Conservation (phyloP, 192 early-diverging fungal genomes). For the Obelidium mucronatum region DNA sequence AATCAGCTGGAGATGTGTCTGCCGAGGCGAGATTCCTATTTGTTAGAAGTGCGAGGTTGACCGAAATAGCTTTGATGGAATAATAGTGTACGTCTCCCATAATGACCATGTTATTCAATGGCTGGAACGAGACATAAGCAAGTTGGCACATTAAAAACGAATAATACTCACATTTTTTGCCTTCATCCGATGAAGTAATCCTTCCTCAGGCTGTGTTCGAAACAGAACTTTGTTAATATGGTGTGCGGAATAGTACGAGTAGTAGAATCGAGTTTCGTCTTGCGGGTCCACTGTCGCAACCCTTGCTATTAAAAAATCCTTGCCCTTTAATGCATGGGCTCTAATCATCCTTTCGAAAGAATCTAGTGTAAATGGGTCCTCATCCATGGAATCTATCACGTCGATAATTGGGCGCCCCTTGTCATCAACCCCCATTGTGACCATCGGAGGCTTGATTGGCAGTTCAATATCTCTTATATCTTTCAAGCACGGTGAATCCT, state of each 20-base stretch:
- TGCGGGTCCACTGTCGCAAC: conserved; percentile 73
- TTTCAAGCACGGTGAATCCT: conserved; percentile 36
- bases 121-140: conserved; percentile 48
- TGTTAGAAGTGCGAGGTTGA: conserved; percentile 28
- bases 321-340: conserved; percentile 59
- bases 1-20: neutral
- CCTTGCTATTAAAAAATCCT: conserved; percentile 74
- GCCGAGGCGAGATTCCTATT: neutral
- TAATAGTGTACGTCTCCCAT: conserved; percentile 76
- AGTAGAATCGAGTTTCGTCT: conserved; percentile 58
- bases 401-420: conserved; percentile 51
- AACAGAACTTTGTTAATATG: conserved; percentile 82
- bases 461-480: conserved; percentile 36
- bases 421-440: conserved; percentile 23
- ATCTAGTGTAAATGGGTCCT: conserved; percentile 80
- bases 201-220: conserved; percentile 77
- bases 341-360: conserved; percentile 65
- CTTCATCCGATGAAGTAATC: conserved; percentile 76
- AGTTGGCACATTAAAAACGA: conserved; percentile 2
- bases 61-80: conserved; percentile 29
- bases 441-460: conserved; percentile 37
- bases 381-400: conserved; percentile 66
- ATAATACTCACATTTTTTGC: conserved; percentile 70
- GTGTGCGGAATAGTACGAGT: conserved; percentile 75
- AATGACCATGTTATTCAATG: conserved; percentile 77